Conservation (phyloP, 805 yeast species). For the Vanderwaltozyma yarrowii region DNA sequence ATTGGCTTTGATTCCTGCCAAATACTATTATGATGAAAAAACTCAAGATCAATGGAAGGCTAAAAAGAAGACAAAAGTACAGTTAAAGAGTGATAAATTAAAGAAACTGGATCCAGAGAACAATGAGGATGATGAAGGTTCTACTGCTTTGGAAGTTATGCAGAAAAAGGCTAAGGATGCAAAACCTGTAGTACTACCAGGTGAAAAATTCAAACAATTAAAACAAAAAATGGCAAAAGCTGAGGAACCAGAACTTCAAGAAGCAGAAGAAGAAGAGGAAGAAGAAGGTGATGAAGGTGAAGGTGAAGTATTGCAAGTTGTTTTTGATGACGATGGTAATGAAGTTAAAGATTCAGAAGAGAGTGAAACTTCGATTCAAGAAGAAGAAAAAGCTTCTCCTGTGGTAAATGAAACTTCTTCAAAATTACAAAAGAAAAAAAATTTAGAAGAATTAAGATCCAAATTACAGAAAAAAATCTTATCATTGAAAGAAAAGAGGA, state of each 20-base stretch:
- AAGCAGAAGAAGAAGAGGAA: conserved; percentile 14
- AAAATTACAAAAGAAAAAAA: conserved; percentile 37
- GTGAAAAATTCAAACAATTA: conserved; percentile 20
- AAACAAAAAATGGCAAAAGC: conserved; percentile 11
- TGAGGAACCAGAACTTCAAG: conserved; percentile 17
- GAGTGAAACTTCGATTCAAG: conserved; percentile 13
- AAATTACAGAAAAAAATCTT: conserved; percentile 68
- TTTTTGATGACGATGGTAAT: conserved; percentile 69
- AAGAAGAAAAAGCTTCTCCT: conserved; percentile 11
- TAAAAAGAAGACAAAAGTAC: conserved; percentile 63
- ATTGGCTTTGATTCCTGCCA: conserved; percentile 85
- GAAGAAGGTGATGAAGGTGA: conserved; percentile 19
- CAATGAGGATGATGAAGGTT: conserved; percentile 34
- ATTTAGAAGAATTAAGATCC: conserved; percentile 58
- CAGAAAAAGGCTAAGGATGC: conserved; percentile 46
- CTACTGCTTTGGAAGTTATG: conserved; percentile 51
- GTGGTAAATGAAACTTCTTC: conserved; percentile 10
- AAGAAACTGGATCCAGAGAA: conserved; percentile 67
- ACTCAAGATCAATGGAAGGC: conserved; percentile 86
- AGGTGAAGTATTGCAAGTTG: conserved; percentile 30
- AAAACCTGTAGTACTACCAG: conserved; percentile 32
- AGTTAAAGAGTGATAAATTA: conserved; percentile 48
- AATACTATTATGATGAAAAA: conserved; percentile 85
- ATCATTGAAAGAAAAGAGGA: conserved; percentile 64
- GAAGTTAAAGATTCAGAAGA: conserved; percentile 23